These are phyloP conservation scores for Aspergillus nidulans DNA, from an alignment of 495 filamentous ascomycete species.

Conservation along the genomic window DNA sequence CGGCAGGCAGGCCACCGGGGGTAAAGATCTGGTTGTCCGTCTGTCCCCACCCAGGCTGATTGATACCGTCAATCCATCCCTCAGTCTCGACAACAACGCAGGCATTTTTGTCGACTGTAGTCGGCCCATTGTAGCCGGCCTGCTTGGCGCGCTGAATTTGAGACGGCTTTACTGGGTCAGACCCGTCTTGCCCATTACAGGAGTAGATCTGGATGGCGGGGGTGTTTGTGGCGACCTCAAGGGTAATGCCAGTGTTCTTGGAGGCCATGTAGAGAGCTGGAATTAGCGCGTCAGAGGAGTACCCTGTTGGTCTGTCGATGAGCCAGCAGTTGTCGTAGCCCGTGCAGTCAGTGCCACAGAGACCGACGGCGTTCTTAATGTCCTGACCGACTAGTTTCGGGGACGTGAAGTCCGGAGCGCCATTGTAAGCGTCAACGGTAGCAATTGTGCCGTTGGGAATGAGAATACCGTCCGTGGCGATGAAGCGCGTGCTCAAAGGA, in stretches of 20 bases:
- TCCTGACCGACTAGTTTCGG: constrained; percentile 71
- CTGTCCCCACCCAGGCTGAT: constrained; percentile 73
- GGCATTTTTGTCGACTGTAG: constrained; percentile 56
- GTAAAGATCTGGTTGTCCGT: constrained; percentile 53
- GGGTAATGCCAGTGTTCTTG: constrained; percentile 57
- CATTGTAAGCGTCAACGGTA: constrained; percentile 50
- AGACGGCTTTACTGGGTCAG: constrained; percentile 47
- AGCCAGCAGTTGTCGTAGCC: constrained; percentile 76
- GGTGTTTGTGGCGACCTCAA: constrained; percentile 72
- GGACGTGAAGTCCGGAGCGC: constrained; percentile 70
- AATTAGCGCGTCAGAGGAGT: constrained; percentile 57
- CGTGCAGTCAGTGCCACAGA: constrained; percentile 68
- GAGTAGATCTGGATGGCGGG: constrained; percentile 74
- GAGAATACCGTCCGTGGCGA: constrained; percentile 69
- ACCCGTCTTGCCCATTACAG: constrained; percentile 69
- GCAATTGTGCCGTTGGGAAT: constrained; percentile 75
- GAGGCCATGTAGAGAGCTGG: constrained; percentile 58
- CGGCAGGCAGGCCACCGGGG: constrained; percentile 58
- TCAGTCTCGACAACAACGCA: constrained; percentile 64
- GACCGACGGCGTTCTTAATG: constrained; percentile 54
- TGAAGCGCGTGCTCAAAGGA: constrained; percentile 64
- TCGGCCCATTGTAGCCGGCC: constrained; percentile 34
- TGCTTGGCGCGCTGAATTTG: constrained; percentile 48
- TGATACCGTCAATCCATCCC: constrained; percentile 76
- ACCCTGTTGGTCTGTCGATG: constrained; percentile 59